Base-by-base conservation (phyloP, 2,329 filamentous ascomycete genomes). In the Cercospora sp. region DNA sequence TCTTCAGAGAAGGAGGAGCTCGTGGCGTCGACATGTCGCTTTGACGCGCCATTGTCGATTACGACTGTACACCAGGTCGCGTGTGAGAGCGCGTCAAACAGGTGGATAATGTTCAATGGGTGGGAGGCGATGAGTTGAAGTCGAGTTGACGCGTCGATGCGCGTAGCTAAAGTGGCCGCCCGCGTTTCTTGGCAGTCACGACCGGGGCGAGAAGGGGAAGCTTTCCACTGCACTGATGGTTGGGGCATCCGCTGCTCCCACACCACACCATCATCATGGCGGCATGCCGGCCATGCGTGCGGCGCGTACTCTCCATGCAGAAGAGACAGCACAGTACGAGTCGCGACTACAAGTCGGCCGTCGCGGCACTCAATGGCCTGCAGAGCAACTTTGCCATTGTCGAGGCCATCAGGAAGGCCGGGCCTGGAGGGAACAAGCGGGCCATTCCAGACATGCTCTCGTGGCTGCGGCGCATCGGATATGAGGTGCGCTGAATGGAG, bases 401-500 rank as follows among this genome's bases (percentile, higher is more conserved):
- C 18, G 89, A 97, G 77, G 89, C 90, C 61, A 89, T 95, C 62
- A 86, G 89, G 65, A 91, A 91, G 78, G 90, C 90, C 18, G 91
- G 92, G 21, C 83, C 89, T 70, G 86, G 85, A 30, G 88, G 91
- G 81, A 96, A 97, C 76, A 84, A 89, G 59, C 84, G 84, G 65
- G 91, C 93, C 6, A 89, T 96, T 61, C 91, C 92, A 0, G 92
- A 97, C 78, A 94, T 95, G 86, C 82, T 89, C 30, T 86, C 88
- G 73, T 97, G 91, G 91, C 88, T 92, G 71, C 83, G 81, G 57
- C 90, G 90, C 69, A 89, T 92, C 65, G 92, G 92, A 60, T 92
- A 97, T 80, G 81, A 90, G 80, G 88, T 90, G 82, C 80, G 86
- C 81, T 78, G 28, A 57, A 71, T 37, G 24, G 71, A 73, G 74